A percentile compares a stretch with the other conserved stretches of the same genome.
These are phyloP conservation scores for Phytopythium montanum DNA, from an alignment of 352 stramenopile genomes.

Conservation along the genomic window DNA sequence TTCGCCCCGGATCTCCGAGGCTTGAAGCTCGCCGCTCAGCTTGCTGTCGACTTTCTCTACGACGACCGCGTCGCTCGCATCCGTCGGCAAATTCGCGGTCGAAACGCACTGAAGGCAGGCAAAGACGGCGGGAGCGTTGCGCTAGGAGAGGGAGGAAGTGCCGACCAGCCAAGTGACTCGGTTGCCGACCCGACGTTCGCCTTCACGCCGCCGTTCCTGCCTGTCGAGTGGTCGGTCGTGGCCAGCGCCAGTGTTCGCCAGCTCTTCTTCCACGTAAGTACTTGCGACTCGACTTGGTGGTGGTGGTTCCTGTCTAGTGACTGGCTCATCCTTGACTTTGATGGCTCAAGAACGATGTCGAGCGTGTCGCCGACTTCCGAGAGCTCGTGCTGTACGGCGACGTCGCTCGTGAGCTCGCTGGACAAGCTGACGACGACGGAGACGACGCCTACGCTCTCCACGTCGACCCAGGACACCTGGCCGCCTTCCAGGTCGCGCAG, in stretches of 20 bases:
- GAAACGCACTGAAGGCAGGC: neutral
- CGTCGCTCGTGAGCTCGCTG: conserved; percentile 39
- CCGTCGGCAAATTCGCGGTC: conserved; percentile 13
- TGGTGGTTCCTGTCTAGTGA: neutral
- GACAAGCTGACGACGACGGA: conserved; percentile 27
- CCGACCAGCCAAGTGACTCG: neutral
- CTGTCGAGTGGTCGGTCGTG: conserved; percentile 57
- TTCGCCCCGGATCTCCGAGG: neutral
- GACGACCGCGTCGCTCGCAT: conserved; percentile 24
- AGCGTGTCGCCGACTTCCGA: conserved; percentile 50
- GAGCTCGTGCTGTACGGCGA: conserved; percentile 52
- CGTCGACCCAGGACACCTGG: conserved; percentile 42
- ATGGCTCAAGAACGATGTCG: conserved; percentile 34
- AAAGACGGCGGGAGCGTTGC: neutral
- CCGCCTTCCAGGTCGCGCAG: conserved; percentile 52
- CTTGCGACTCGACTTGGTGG: neutral
- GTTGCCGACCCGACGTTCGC: conserved; percentile 52
- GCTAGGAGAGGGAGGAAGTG: neutral
- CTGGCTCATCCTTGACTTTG: neutral
- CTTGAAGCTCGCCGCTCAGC: conserved; percentile 30
- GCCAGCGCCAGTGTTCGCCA: conserved; percentile 50
- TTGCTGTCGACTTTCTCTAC: conserved; percentile 28
- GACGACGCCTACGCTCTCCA: conserved; percentile 17
- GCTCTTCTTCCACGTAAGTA: conserved; percentile 61
- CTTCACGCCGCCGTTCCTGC: conserved; percentile 41